Evolutionary conservation across 345 rosid species (phyloP).

Genomic region (Diplotaxis tenuifolia): DNA sequence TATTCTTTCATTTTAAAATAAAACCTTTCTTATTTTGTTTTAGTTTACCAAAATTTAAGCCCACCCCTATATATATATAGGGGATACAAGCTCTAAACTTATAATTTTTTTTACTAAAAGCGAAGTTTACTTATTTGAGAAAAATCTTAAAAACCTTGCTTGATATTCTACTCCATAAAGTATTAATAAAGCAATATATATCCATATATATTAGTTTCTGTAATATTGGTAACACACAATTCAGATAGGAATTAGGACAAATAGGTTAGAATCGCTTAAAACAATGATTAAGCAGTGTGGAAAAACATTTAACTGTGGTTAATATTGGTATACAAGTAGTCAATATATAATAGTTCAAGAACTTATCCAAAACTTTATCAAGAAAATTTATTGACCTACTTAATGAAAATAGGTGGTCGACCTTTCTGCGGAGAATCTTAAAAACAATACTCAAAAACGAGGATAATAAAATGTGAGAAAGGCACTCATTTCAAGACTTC

Average conservation of each 20-base stretch:
- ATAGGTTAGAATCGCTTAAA: too few relatives aligned
- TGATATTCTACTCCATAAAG: not conserved
- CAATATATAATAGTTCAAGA: slow-evolving; percentile 17
- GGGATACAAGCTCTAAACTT: not conserved
- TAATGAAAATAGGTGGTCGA: slow-evolving; percentile 5
- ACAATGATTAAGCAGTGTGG: slow-evolving; percentile 5
- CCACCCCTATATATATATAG: not conserved
- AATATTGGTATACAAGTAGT: slow-evolving; percentile 7
- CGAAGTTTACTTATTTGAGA: not conserved
- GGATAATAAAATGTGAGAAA: slow-evolving; percentile 16
- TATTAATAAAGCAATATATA: not conserved
- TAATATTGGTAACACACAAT: not conserved
- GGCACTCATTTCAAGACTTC: slow-evolving; percentile 31
- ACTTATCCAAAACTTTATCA: slow-evolving; percentile 30
- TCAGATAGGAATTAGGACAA: too few relatives aligned
- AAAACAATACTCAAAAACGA: slow-evolving; percentile 20
- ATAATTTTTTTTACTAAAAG: not conserved
- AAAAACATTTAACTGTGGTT: slow-evolving; percentile 11
- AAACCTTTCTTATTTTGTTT: not conserved
- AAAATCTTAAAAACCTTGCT: not conserved
- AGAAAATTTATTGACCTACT: slow-evolving; percentile 24
- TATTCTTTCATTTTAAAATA: not conserved
- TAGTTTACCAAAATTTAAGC: slow-evolving; percentile 3
- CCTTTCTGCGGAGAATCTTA: slow-evolving; percentile 2
- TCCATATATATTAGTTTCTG: not conserved